Conservation (phyloP, 345 rosid genomes). For the Xanthoceras sorbifolium region DNA sequence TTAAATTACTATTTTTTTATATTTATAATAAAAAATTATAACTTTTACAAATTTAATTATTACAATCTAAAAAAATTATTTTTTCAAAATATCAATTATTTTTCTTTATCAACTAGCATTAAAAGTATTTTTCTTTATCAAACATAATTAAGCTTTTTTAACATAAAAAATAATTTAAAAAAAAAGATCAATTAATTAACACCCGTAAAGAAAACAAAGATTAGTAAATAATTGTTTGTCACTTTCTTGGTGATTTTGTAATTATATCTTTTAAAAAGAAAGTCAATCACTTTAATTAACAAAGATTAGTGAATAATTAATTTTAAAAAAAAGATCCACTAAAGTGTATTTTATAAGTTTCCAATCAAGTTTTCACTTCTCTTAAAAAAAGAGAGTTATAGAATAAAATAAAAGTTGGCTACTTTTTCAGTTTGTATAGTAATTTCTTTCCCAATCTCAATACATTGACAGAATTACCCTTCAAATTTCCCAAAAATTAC, state of each 20-base stretch:
- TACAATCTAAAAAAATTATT: too few relatives aligned
- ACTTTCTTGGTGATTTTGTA: not conserved
- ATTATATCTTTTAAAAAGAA: constrained; percentile 18
- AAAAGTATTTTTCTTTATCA: too few relatives aligned
- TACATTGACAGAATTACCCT: constrained; percentile 18
- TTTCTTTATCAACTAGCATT: too few relatives aligned
- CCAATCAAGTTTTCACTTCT: not conserved
- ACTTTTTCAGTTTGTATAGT: not conserved
- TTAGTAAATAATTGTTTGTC: not conserved
- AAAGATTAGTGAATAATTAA: constrained; percentile 5
- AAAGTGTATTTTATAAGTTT: not conserved
- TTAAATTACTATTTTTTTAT: too few relatives aligned
- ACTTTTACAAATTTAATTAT: too few relatives aligned
- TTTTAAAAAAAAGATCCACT: constrained; percentile 3
- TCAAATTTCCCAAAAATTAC: not conserved
- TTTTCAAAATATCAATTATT: too few relatives aligned
- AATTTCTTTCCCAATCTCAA: not conserved
- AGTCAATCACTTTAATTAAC: constrained; percentile 26
- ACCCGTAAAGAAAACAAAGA: too few relatives aligned
- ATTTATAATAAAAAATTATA: too few relatives aligned
- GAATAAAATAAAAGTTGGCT: not conserved
- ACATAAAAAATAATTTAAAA: too few relatives aligned
- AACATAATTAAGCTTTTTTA: too few relatives aligned
- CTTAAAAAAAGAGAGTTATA: not conserved
- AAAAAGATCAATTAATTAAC: too few relatives aligned